Base-by-base conservation (phyloP, 2,329 filamentous ascomycete species). In the Chrysosporium keratinophilum region DNA sequence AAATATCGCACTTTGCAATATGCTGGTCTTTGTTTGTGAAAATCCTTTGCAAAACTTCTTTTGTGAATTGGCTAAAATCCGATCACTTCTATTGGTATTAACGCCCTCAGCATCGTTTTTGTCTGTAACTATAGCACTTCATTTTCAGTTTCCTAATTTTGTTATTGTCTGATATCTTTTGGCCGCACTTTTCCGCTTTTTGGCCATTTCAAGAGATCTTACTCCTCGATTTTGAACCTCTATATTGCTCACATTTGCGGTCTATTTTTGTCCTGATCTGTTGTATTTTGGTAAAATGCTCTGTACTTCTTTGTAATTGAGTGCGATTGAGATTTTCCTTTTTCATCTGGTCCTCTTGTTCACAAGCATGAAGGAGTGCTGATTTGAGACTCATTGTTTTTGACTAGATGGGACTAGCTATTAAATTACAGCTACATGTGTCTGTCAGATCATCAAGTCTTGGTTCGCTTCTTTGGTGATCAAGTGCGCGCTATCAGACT, bases 81-180 rank as follows among this genome's bases (percentile, higher is more conserved):
- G 43, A 7, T 35, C 23, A 19, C 10, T 31, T 2, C 6, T 5
- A 11, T 33, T 45, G 43, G 5, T 17, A 19, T 35, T 14, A 11
- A 23, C 37, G 45, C 6, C 43, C 20, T 51, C 49, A 42, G 19
- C 19, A 10, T n/a, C 37, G 15, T 42, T 40, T 28, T 50, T 40
- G 23, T 15, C 31, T 51, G 39, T 51, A 43, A 51, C 20, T 37
- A 45, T 51, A 43, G 39, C 28, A 43, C 14, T 35, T 44, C 40
- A 33, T 19, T 40, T 7, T 41, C 39, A 14, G 35, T 5, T 15
- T n/a, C n/a, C n/a, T n/a, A n/a, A 35, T 39, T 17, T 44, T 44
- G 9, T 44, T 12, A 10, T 6, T 35, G 31, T 19, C 17, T 9
- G 23, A 20, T 7, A 28, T 28, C 23, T 14, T 20, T 50, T 50